Evolutionary conservation across 768 basidiomycete genomes (phyloP), one percentile per base, ranked within the genome.

Genomic region (Cantharellus cinnabarinus): DNA sequence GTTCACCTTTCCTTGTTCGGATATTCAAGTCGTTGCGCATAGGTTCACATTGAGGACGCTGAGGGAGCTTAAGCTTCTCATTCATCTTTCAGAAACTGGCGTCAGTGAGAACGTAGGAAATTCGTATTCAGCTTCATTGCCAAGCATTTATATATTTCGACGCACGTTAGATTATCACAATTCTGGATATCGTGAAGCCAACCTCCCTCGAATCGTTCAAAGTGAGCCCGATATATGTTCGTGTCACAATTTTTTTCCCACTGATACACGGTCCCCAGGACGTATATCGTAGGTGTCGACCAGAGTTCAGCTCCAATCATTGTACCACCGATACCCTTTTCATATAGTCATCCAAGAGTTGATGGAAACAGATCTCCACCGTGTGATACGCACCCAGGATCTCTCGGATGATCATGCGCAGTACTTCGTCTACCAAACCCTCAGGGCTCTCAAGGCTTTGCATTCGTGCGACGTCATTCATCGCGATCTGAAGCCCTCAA

Each of bases 391-490:
- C 35, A 94, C 95, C 0, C 94, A 98, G 70, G 80, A 86, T 61
- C 75, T 99, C 48, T 85, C 83, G 60, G 94, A 98, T 67, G 91
- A 97, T 67, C 93, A 97, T 68, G 62, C 66, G 10, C 64, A 98
- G 70, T 99, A 99, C 70, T 97, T 99, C 68, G 83, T 94, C 64
- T 99, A 99, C 69, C 94, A 97, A 81, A 90, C 90, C 0, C 77
- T 95, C 2, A 79, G 94, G 50, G 94, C 90, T 0, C 72, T 99
- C 63, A 99, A 99, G 69, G 91, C 91, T 0, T 77, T 97, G 2
- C 93, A 97, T 67, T 87, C 88, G 0, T 91, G 91, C 29, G 87
- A 97, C 66, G 90, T 98, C 58, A 80, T 99, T 39, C 89, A 91
- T 65, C 82, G 94, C 57, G 94, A 99, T 69, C 77, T 99, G 54